phyloP scores from a whole-genome alignment of 345 rosid genomes.

The Corchorus olitorius region DNA sequence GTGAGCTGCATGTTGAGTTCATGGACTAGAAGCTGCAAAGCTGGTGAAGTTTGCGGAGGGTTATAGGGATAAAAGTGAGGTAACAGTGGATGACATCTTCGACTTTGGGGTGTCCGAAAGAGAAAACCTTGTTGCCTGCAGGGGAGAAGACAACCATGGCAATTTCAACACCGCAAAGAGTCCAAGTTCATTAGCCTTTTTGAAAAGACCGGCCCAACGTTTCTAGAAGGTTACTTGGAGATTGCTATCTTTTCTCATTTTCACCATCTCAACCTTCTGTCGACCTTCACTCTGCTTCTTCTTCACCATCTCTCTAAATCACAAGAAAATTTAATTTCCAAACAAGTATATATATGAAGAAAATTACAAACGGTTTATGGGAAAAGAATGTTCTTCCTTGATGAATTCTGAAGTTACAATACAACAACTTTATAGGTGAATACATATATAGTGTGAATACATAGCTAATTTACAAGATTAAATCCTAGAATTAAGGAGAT shows the following conservation, averaged over 20 bases:
- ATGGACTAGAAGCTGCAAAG: slow-evolving; percentile 42
- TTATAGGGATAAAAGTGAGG: slow-evolving; percentile 12
- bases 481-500: too few species aligned
- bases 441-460: too few species aligned
- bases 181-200: slow-evolving; percentile 48
- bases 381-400: too few species aligned
- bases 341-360: too few species aligned
- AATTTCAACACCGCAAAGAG: slow-evolving; percentile 41
- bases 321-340: background rate
- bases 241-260: slow-evolving; percentile 33
- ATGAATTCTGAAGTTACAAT: too few species aligned
- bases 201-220: slow-evolving; percentile 37
- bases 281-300: slow-evolving; percentile 34
- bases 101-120: slow-evolving; percentile 45
- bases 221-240: slow-evolving; percentile 48
- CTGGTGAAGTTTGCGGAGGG: slow-evolving; percentile 24
- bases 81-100: slow-evolving; percentile 27
- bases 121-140: slow-evolving; percentile 30
- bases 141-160: slow-evolving; percentile 40
- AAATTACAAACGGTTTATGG: too few species aligned
- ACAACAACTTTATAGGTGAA: too few species aligned
- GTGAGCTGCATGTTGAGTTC: slow-evolving; percentile 58
- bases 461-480: too few species aligned
- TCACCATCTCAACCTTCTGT: slow-evolving; percentile 43
- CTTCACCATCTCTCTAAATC: slow-evolving; percentile 21